These are phyloP conservation scores for Meyerozyma smithsonii DNA, from an alignment of 1,139 yeast species.

Conservation along the genomic window DNA sequence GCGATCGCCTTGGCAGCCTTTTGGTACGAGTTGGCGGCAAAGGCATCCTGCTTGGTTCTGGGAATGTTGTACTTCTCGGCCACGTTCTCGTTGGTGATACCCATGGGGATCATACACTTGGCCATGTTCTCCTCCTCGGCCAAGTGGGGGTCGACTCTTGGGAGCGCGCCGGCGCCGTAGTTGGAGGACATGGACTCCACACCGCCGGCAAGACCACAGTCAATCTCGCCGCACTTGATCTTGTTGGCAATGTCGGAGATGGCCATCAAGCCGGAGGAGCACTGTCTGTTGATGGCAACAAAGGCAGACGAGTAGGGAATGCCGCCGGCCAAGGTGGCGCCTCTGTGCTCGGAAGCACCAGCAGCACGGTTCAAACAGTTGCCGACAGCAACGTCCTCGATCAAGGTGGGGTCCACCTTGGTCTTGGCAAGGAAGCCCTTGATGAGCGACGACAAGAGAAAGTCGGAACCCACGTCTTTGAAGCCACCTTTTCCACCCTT, in stretches of 20 bases:
- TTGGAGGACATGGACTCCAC: conserved; percentile 43
- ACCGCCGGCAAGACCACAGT: conserved; percentile 37
- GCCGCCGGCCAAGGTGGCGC: conserved; percentile 63
- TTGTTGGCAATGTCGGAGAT: conserved; percentile 29
- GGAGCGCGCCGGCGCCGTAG: conserved; percentile 49
- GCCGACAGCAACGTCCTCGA: conserved; percentile 28
- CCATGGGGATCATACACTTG: conserved; percentile 36
- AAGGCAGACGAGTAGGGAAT: conserved; percentile 38
- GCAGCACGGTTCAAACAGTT: conserved; percentile 28
- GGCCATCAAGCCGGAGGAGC: conserved; percentile 40
- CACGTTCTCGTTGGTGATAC: conserved; percentile 33
- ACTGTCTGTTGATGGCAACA: conserved; percentile 36
- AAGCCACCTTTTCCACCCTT: conserved; percentile 33
- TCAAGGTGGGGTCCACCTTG: conserved; percentile 20
- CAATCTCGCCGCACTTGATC: conserved; percentile 27
- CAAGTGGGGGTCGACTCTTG: conserved; percentile 52
- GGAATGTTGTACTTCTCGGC: conserved; percentile 27
- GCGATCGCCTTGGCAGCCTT: conserved; percentile 32
- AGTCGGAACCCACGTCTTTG: conserved; percentile 31
- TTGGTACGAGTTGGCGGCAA: conserved; percentile 31
- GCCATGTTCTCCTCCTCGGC: conserved; percentile 12
- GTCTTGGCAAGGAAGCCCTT: conserved; percentile 24
- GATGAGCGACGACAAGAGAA: conserved; percentile 25
- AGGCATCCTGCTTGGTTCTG: conserved; percentile 37
- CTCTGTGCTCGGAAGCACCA: conserved; percentile 22